Conservation (phyloP, 1,139 yeast genomes). For the Tardiomyces blankii region DNA sequence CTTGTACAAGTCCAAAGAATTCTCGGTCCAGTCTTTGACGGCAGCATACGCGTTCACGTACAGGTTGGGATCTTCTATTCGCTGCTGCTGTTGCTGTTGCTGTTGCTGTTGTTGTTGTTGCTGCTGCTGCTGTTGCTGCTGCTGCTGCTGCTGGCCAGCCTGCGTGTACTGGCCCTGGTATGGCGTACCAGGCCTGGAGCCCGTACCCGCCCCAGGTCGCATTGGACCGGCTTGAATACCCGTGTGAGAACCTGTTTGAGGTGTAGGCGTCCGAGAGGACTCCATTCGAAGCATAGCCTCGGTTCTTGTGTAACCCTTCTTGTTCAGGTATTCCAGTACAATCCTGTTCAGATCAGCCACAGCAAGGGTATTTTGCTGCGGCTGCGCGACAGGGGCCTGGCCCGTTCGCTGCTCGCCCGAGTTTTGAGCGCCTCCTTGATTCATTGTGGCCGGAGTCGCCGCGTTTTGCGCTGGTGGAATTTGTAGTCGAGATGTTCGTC, state of each 20-base stretch:
- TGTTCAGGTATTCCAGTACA: conserved; percentile 82
- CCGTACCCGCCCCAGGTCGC: conserved; percentile 6
- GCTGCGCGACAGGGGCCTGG: neutral
- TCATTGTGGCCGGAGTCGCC: neutral
- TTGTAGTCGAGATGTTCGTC: too few relatives aligned
- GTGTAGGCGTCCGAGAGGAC: conserved; percentile 59
- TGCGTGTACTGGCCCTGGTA: neutral
- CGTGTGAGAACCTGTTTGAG: conserved; percentile 22
- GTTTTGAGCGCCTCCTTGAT: neutral
- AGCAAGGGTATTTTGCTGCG: conserved; percentile 27
- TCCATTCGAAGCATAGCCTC: conserved; percentile 92
- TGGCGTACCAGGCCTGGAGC: conserved; percentile 5
- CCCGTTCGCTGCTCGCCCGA: neutral
- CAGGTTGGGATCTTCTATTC: conserved; percentile 52
- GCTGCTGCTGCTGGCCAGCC: conserved; percentile 4
- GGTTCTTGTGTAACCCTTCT: conserved; percentile 88
- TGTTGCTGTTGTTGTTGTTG: conserved; percentile 5
- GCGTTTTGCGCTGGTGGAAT: too few relatives aligned
- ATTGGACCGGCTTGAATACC: conserved; percentile 11
- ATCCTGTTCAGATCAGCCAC: conserved; percentile 82
- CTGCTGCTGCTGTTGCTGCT: conserved; percentile 6
- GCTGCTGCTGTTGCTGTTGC: conserved; percentile 18
- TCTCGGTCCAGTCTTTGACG: conserved; percentile 81
- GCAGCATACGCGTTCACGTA: conserved; percentile 71
- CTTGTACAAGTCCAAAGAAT: conserved; percentile 83